Percentiles rank a stretch among this genome's conserved stretches.
These are phyloP conservation scores for Rhododendron griersonianum DNA, from an alignment of 148 eudicot species.

Conservation along the genomic window DNA sequence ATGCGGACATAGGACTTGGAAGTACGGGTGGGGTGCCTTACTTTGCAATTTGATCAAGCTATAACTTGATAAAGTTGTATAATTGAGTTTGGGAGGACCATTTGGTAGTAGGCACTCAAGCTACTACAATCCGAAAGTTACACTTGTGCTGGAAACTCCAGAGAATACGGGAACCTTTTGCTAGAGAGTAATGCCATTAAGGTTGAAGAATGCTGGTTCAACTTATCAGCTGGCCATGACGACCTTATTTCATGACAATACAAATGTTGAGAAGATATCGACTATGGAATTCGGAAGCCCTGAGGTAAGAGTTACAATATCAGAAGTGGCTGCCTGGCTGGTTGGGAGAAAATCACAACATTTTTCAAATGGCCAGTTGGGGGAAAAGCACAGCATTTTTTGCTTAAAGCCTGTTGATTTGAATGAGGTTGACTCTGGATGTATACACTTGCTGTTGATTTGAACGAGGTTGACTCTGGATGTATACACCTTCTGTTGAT, in stretches of 20 bases:
- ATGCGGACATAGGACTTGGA: background rate
- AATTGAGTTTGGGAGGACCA: background rate
- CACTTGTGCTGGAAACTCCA: background rate
- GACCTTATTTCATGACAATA: no score
- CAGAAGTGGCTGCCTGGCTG: background rate
- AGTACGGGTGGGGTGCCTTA: background rate
- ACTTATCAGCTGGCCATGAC: no score
- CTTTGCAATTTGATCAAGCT: background rate
- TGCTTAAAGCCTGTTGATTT: background rate
- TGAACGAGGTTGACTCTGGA: background rate
- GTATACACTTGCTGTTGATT: background rate
- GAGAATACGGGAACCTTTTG: no score
- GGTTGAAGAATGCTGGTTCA: no score
- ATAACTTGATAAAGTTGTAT: background rate
- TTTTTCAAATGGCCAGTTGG: background rate
- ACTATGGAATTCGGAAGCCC: background rate
- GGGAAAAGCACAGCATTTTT: background rate
- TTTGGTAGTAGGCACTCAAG: background rate
- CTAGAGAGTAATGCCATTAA: no score
- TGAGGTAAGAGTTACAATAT: background rate
- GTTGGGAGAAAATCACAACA: background rate
- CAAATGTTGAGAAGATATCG: background rate
- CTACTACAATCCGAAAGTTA: background rate
- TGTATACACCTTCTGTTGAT: background rate
- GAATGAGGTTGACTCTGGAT: background rate